These are phyloP conservation scores for Ramalina peruviana DNA, from an alignment of 495 filamentous ascomycete genomes.

Conservation along the genomic window DNA sequence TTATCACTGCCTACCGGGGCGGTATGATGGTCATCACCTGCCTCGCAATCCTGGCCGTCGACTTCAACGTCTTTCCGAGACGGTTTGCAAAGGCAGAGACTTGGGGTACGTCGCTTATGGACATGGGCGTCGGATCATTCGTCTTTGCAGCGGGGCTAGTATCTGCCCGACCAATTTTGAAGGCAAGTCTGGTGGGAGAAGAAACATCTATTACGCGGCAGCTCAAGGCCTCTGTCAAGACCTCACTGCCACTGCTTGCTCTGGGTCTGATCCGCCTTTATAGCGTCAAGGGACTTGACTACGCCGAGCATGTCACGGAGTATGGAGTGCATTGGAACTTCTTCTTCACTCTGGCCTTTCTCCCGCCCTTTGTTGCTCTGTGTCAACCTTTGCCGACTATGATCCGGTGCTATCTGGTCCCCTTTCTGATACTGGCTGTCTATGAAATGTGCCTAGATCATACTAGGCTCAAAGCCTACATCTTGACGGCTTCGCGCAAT, in stretches of 20 bases:
- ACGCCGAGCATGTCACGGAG: constrained; percentile 93
- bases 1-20: constrained; percentile 80
- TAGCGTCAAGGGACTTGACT: constrained; percentile 87
- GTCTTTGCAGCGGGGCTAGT: constrained; percentile 95
- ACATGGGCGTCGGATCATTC: constrained; percentile 93
- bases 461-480: constrained; percentile 65
- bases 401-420: constrained; percentile 35
- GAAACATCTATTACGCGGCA: constrained; percentile 35
- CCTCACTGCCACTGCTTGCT: constrained; percentile 68
- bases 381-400: constrained; percentile 48
- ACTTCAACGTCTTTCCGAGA: constrained; percentile 84
- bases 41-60: constrained; percentile 87
- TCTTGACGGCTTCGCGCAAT: constrained; percentile 68
- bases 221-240: constrained; percentile 50
- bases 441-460: constrained; percentile 68
- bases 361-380: constrained; percentile 82
- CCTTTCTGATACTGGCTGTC: constrained; percentile 44
- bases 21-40: constrained; percentile 91
- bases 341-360: constrained; percentile 86
- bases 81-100: constrained; percentile 96
- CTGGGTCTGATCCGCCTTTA: constrained; percentile 71
- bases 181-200: constrained; percentile 40
- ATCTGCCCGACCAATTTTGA: constrained; percentile 72
- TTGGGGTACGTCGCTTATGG: constrained; percentile 97
- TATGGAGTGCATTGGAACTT: constrained; percentile 99